phyloP scores from a whole-genome alignment of 1,284 basidiomycete genomes.

The Ustilago trichophora region DNA sequence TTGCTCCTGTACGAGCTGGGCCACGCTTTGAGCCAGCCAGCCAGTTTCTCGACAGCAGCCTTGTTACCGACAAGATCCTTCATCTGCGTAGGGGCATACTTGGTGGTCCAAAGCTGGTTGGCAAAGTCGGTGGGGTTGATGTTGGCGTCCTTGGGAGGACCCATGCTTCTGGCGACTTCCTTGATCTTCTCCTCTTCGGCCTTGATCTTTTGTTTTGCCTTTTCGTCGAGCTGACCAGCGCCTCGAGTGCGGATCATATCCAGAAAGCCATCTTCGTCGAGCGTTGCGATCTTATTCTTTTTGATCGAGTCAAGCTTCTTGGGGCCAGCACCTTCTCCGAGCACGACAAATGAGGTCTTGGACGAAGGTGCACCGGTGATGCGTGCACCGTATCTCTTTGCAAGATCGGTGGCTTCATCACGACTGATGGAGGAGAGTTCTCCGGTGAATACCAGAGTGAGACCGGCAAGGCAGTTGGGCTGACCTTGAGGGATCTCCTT shows the following conservation, averaged over 20 bases:
- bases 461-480: constrained; percentile 82
- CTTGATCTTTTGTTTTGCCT: constrained; percentile 80
- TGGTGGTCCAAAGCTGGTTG: constrained; percentile 83
- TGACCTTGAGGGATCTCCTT: constrained; percentile 82
- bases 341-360: constrained; percentile 87
- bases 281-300: constrained; percentile 77
- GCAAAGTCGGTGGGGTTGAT: constrained; percentile 67
- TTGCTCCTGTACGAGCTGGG: constrained; percentile 45
- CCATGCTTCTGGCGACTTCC: constrained; percentile 60
- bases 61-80: constrained; percentile 98
- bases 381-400: constrained; percentile 83
- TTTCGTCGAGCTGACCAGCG: constrained; percentile 74
- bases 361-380: constrained; percentile 85
- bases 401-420: constrained; percentile 86
- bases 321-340: constrained; percentile 87
- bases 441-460: constrained; percentile 90
- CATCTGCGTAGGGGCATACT: constrained; percentile 86
- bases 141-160: constrained; percentile 30
- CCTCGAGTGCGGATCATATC: constrained; percentile 69
- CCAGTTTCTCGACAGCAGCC: constrained; percentile 81
- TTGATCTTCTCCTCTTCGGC: constrained; percentile 75
- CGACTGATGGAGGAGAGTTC: constrained; percentile 86
- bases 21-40: constrained; percentile 88
- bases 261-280: constrained; percentile 89
- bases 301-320: constrained; percentile 85